These are phyloP conservation scores for Sonneratia caseolaris DNA, from an alignment of 345 rosid species.

Conservation along the genomic window DNA sequence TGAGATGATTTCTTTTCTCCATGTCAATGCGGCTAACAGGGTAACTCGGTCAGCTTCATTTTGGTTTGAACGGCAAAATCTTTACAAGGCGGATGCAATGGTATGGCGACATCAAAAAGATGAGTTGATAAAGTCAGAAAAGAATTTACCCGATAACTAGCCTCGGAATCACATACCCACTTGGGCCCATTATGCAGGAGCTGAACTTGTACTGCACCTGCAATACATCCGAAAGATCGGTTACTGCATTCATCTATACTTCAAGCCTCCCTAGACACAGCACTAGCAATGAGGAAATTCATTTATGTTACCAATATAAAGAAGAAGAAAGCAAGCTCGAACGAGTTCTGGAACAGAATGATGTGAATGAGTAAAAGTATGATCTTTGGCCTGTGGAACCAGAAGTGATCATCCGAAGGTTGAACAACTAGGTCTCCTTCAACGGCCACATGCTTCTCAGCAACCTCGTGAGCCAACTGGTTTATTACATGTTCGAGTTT, in stretches of 20 bases:
- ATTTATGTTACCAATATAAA: conserved; percentile 48
- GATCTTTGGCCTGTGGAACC: conserved; percentile 51
- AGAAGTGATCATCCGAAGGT: conserved; percentile 74
- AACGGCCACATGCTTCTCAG: conserved; percentile 54
- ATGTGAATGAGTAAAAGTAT: conserved; percentile 62
- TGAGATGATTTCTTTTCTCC: no score
- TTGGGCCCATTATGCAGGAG: conserved; percentile 22
- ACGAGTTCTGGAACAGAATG: conserved; percentile 80
- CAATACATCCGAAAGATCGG: not conserved
- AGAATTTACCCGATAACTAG: conserved; percentile 6
- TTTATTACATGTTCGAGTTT: conserved; percentile 70
- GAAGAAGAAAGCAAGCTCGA: conserved; percentile 77
- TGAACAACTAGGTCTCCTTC: conserved; percentile 62
- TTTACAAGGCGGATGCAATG: no score
- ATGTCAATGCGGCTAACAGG: no score
- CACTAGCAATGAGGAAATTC: not conserved
- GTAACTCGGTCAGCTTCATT: no score
- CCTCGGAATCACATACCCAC: conserved; percentile 3
- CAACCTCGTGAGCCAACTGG: conserved; percentile 60
- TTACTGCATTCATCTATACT: not conserved
- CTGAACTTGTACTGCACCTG: conserved; percentile 58
- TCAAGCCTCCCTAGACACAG: not conserved
- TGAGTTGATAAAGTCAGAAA: no score
- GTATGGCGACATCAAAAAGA: no score
- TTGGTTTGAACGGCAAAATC: no score